Base-by-base conservation (phyloP, 2,329 filamentous ascomycete genomes). In the Teratosphaeria destructans region DNA sequence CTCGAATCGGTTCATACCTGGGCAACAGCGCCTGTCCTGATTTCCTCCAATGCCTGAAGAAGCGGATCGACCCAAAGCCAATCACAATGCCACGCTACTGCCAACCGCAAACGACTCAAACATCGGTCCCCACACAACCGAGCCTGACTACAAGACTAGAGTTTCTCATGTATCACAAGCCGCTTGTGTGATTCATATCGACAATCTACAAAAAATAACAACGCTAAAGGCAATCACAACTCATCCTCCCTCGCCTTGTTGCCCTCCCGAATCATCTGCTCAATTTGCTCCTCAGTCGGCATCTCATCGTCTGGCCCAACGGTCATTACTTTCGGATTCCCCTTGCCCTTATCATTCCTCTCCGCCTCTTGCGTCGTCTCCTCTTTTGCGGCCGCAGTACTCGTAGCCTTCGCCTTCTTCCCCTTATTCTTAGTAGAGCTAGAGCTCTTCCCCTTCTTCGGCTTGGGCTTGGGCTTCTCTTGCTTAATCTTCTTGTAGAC, bases 401-500 rank as follows among this genome's bases (percentile, higher is more conserved):
- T n/a, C 39, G 55, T 52, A n/a, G 37, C 26, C 43, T 54, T 35
- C 14, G 43, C 29, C 35, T 34, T 43, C 29, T 55, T 11, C 26
- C 10, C 34, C 34, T 57, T 60, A 37, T 54, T 57, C 58, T 57
- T 56, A n/a, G 6, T 73, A 32, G 23, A 37, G n/a, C 35, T 37
- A 47, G 29, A 32, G 29, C 54, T 74, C 34, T 68, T 68, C 23
- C 56, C 58, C 61, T 70, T 71, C 63, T 69, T 68, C 16, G 59
- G 54, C 63, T 72, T 71, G 7, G 59, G 54, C 63, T 72, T 71
- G 7, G n/a, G 39, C n/a, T 35, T 32, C 52, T 61, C 77, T 37
- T 29, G 29, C 64, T 74, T 75, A 67, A 87, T 82, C 59, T 83
- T 83, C 77, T 85, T 87, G 78, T 87, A 83, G 58, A 90, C 81